Conservation (phyloP, 2,329 filamentous ascomycete genomes). For the Torrubiella hemipterigena region DNA sequence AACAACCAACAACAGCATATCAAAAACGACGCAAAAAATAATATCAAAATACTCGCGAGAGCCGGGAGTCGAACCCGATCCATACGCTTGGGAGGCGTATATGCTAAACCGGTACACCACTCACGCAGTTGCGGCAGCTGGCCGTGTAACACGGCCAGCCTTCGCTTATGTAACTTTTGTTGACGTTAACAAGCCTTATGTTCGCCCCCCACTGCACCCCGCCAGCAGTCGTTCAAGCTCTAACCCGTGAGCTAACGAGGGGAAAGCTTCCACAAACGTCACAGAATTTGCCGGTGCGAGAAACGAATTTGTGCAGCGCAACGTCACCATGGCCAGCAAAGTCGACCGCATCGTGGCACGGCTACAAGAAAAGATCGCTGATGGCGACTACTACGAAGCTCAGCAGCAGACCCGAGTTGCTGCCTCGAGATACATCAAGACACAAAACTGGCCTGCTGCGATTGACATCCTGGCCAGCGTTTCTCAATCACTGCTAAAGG, state of each 20-base stretch:
- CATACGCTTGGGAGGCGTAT: constrained; percentile 24
- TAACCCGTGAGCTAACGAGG: neutral
- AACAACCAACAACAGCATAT: no score
- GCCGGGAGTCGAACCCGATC: constrained; percentile 24
- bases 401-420: constrained; percentile 97
- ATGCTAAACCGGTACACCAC: constrained; percentile 27
- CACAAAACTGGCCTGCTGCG: constrained; percentile 70
- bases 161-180: constrained; percentile 4
- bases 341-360: constrained; percentile 41
- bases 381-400: constrained; percentile 94
- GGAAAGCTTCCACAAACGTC: neutral
- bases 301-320: neutral
- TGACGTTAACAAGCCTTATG: constrained; percentile 2
- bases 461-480: constrained; percentile 79
- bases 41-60: constrained; percentile 13
- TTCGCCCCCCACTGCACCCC: constrained; percentile 1
- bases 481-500: constrained; percentile 73
- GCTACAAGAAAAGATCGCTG: constrained; percentile 76
- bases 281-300: neutral
- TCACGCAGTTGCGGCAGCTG: constrained; percentile 9
- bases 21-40: neutral
- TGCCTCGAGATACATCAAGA: constrained; percentile 85
- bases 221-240: neutral
- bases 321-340: constrained; percentile 23
- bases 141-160: constrained; percentile 4